Percentiles rank a stretch among this genome's conserved stretches.
Conservation (phyloP, 2,329 filamentous ascomycete genomes). For the Colletotrichum liaoningense region DNA sequence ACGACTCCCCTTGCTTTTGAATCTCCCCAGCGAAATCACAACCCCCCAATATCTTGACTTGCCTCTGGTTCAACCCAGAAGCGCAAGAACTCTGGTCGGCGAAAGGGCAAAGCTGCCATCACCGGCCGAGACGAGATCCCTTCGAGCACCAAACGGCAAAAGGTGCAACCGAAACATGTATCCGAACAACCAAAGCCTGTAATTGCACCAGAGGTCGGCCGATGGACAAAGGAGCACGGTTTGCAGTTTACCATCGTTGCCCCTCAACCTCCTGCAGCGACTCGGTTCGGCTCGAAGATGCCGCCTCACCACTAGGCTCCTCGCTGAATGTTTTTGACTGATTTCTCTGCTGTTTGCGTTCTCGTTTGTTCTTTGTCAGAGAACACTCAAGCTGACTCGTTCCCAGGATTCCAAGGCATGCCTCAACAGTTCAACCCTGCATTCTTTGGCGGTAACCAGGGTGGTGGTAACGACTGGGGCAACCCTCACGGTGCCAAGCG, state of each 20-base stretch:
- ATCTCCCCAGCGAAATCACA: background rate
- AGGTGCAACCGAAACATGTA: background rate
- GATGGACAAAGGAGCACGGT: constrained; percentile 10
- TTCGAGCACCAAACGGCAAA: background rate
- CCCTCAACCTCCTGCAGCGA: background rate
- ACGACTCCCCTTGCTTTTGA: constrained; percentile 40
- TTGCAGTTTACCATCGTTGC: background rate
- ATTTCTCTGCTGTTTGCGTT: constrained; percentile 7
- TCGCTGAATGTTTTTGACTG: background rate
- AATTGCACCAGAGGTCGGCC: background rate
- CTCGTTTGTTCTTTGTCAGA: background rate
- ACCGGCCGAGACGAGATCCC: background rate
- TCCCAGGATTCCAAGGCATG: constrained; percentile 73
- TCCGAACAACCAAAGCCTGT: background rate
- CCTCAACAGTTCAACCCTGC: constrained; percentile 78
- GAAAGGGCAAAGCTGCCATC: constrained; percentile 7
- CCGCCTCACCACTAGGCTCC: background rate
- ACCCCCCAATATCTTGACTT: background rate
- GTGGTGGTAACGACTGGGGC: constrained; percentile 71
- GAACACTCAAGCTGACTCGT: constrained; percentile 37
- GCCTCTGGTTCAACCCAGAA: background rate
- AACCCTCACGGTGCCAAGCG: constrained; percentile 87
- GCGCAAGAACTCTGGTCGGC: background rate
- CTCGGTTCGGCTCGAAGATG: background rate
- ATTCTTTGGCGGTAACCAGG: constrained; percentile 72